phyloP scores from a whole-genome alignment of 2,329 filamentous ascomycete genomes.

The Cordyceps tenuipes region DNA sequence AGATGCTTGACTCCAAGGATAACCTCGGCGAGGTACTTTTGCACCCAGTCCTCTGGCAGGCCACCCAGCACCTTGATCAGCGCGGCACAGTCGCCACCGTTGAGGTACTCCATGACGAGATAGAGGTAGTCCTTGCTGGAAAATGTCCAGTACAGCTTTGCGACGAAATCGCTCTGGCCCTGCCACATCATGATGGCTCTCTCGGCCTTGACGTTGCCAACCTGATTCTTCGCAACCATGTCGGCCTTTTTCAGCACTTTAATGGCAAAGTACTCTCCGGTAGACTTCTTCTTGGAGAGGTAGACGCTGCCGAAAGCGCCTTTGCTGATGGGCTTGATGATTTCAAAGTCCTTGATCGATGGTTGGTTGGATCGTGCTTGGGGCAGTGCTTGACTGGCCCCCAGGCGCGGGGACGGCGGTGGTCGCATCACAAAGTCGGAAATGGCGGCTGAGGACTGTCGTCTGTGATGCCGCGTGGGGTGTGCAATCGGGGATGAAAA shows the following conservation, averaged over 20 bases:
- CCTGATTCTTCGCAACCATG: constrained; percentile 99
- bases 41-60: constrained; percentile 92
- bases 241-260: constrained; percentile 99
- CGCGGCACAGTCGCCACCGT: constrained; percentile 93
- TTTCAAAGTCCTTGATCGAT: constrained; percentile 98
- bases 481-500: constrained; percentile 65
- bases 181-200: constrained; percentile 99
- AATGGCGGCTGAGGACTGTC: constrained; percentile 84
- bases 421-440: constrained; percentile 59
- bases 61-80: constrained; percentile 90
- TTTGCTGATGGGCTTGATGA: constrained; percentile 99
- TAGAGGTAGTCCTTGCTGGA: constrained; percentile 99
- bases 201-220: constrained; percentile 98
- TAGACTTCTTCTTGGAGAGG: constrained; percentile 95
- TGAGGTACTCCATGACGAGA: constrained; percentile 97
- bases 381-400: constrained; percentile 65
- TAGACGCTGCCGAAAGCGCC: constrained; percentile 98
- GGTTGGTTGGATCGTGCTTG: constrained; percentile 84
- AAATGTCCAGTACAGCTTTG: constrained; percentile 99
- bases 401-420: constrained; percentile 75
- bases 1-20: constrained; percentile 95
- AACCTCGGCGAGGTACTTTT: constrained; percentile 94
- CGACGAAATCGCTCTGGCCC: constrained; percentile 96
- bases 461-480: constrained; percentile 60
- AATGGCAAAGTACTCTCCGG: constrained; percentile 96